Conservation (phyloP, 352 stramenopile species). For the Phytophthora pistaciae region DNA sequence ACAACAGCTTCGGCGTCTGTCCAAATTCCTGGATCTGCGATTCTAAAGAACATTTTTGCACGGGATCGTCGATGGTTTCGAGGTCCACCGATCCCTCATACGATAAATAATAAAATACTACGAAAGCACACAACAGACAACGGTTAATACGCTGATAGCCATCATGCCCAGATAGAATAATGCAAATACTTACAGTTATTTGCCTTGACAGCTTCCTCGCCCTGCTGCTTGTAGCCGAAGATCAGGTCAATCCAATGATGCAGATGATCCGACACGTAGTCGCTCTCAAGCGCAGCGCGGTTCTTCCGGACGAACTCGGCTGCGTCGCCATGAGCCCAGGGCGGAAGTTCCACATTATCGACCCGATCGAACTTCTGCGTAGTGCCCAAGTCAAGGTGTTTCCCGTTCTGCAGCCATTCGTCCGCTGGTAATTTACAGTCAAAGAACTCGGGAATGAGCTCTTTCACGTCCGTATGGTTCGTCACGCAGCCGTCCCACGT, state of each 20-base stretch:
- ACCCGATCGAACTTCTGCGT: slow-evolving; percentile 88
- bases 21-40: slow-evolving; percentile 95
- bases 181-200: slow-evolving; percentile 71
- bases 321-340: slow-evolving; percentile 93
- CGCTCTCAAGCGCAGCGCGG: slow-evolving; percentile 95
- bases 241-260: slow-evolving; percentile 99
- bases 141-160: neutral
- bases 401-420: slow-evolving; percentile 96
- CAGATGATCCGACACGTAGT: slow-evolving; percentile 95
- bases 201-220: slow-evolving; percentile 85
- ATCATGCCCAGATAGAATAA: neutral
- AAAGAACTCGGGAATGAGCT: slow-evolving; percentile 99
- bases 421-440: slow-evolving; percentile 79
- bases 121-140: neutral
- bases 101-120: slow-evolving; percentile 92
- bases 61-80: slow-evolving; percentile 84
- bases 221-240: slow-evolving; percentile 98
- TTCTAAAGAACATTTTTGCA: slow-evolving; percentile 94
- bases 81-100: slow-evolving; percentile 89
- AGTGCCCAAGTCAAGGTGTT: slow-evolving; percentile 96
- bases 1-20: slow-evolving; percentile 88
- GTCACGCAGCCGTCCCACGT: slow-evolving; percentile 92
- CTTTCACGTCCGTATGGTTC: slow-evolving; percentile 97
- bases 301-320: slow-evolving; percentile 93
- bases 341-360: slow-evolving; percentile 93